phyloP scores from a whole-genome alignment of 2,329 filamentous ascomycete genomes.

The Fusarium anthophilum region DNA sequence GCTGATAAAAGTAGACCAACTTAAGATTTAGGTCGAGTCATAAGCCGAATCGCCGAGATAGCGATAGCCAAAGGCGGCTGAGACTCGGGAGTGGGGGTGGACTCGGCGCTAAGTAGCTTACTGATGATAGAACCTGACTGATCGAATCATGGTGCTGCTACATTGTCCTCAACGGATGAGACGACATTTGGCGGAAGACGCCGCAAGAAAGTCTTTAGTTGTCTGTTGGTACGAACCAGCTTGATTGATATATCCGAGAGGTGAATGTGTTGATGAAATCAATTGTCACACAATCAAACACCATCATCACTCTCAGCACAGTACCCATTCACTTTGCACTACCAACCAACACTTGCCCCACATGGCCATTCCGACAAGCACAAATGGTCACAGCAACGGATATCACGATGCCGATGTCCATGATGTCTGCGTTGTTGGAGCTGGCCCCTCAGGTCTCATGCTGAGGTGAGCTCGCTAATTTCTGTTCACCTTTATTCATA shows the following conservation, averaged over 20 bases:
- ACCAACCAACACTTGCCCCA: background rate
- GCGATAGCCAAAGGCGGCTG: background rate
- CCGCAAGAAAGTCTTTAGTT: background rate
- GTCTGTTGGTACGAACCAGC: background rate
- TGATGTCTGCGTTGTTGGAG: conserved; percentile 63
- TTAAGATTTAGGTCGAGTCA: background rate
- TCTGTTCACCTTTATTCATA: no score
- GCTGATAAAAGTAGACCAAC: background rate
- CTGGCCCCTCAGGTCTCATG: conserved; percentile 66
- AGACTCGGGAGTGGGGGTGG: background rate
- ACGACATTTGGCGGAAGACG: background rate
- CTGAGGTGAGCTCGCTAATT: conserved; percentile 46
- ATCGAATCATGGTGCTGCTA: background rate
- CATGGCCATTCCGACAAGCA: background rate
- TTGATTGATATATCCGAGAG: background rate
- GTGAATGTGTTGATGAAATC: background rate
- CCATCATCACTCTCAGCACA: background rate
- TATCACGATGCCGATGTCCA: conserved; percentile 31
- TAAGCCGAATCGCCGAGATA: conserved; percentile 4
- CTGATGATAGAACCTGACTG: background rate
- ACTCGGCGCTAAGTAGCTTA: background rate
- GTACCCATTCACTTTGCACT: background rate
- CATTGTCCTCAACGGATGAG: background rate
- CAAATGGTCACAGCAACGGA: background rate
- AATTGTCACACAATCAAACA: background rate